Evolutionary conservation across 306 rosid genomes (phyloP).

Genomic region (Sphenostylis stenocarpa): DNA sequence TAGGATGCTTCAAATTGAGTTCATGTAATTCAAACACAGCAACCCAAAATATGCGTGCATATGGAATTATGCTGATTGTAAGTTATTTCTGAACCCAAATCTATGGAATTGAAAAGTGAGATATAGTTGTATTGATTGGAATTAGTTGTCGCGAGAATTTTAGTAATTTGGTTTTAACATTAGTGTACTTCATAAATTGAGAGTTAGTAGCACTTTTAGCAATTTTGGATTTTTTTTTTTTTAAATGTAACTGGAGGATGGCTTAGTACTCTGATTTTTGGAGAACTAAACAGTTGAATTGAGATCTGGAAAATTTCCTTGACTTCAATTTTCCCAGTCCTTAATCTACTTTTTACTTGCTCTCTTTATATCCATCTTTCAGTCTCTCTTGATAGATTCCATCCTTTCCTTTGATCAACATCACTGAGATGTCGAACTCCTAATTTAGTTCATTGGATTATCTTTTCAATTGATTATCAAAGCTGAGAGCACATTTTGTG

Average conservation of each 20-base stretch:
- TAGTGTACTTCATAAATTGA: not conserved
- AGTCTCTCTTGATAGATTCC: not conserved
- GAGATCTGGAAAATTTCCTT: not conserved
- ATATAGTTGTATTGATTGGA: constrained; percentile 2
- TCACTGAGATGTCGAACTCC: constrained; percentile 7
- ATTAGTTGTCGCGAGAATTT: not conserved
- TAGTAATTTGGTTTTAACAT: not conserved
- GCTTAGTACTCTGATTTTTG: not conserved
- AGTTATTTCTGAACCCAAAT: constrained; percentile 46
- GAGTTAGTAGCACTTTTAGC: not conserved
- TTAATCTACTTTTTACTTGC: not conserved
- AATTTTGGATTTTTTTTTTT: not conserved
- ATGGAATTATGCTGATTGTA: constrained; percentile 89
- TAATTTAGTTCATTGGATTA: not conserved
- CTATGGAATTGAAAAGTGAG: not conserved
- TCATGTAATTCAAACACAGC: constrained; percentile 75
- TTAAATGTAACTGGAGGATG: not conserved
- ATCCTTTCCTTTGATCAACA: not conserved
- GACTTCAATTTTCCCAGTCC: constrained; percentile 13
- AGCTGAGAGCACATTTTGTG: not conserved
- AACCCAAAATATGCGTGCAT: constrained; percentile 77
- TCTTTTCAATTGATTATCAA: not conserved
- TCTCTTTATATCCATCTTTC: not conserved
- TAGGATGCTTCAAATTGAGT: constrained; percentile 91
- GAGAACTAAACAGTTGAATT: not conserved